Evolutionary conservation across 805 yeast genomes (phyloP), one percentile per base, ranked within the genome.

Genomic region (Blastobotrys chiropterorum): DNA sequence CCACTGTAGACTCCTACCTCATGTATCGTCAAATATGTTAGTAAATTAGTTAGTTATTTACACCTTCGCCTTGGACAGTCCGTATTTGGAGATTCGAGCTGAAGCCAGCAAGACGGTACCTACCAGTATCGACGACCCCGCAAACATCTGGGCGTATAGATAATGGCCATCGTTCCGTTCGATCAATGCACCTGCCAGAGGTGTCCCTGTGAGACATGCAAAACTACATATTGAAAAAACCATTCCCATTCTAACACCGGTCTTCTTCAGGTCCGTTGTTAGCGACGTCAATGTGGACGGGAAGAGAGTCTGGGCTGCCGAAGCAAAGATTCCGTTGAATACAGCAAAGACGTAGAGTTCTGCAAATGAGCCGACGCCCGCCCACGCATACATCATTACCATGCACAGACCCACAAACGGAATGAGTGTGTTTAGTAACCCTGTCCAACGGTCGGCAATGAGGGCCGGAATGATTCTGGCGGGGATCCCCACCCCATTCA

Each of bases 161-260:
- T 51, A 59, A 16, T 47, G 48, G 8, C 63, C 62, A 14, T 51
- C 48, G 21, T 44, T 43, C 3, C 20, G 19, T 17, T 52, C 50
- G 5, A 62, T 44, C 20, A 66, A 52, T 1, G 64, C 63, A 5
- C 69, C 69, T 1, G 64, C 67, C n/a, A 66, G 55, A 13, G 69
- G 69, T 19, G 62, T 47, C 2, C 69, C 69, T 3, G 55, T 53
- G 8, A 66, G 53, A n/a, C 59, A 45, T 2, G 77, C 80, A 58
- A 77, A 72, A 0, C 90, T 76, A 38, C 83, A 82, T 3, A 74
- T 56, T 14, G 76, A 71, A 34, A 86, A 71, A 1, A 88, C 77
- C 42, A 80, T 52, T 2, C 87, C 87, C 87, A 87, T 83, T 17
- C 69, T 56, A 2, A 64, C 56, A 2, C 70, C 67, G 2, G 62